Evolutionary conservation across 345 rosid genomes (phyloP).

Genomic region (Melaleuca quinquenervia): DNA sequence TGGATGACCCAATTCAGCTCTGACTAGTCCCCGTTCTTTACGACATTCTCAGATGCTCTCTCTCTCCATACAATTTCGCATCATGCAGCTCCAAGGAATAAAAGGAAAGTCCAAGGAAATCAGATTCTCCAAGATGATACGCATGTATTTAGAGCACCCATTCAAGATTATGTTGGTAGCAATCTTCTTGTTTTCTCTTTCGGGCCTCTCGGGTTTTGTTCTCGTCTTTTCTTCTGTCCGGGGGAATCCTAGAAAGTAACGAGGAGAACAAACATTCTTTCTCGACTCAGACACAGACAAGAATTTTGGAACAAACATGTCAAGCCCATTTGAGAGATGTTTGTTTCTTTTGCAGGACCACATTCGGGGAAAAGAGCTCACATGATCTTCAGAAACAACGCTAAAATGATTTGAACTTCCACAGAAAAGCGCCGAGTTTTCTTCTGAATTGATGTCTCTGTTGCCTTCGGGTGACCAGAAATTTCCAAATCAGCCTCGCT

Average conservation of each 20-base stretch:
- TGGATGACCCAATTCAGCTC: constrained; percentile 25
- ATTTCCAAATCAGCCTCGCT: neutral
- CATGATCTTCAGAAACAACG: neutral
- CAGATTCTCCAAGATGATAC: constrained; percentile 16
- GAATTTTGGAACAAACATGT: neutral
- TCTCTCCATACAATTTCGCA: constrained; percentile 5
- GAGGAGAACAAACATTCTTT: neutral
- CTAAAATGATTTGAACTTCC: neutral
- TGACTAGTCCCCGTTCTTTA: neutral
- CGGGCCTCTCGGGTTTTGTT: neutral
- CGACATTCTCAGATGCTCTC: neutral
- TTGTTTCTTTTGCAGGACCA: neutral
- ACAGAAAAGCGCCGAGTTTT: neutral
- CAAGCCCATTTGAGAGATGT: neutral
- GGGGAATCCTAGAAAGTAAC: constrained; percentile 14
- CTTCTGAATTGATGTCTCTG: neutral
- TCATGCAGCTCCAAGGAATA: constrained; percentile 8
- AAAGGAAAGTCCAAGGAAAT: constrained; percentile 4
- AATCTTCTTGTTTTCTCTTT: neutral
- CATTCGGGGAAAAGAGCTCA: neutral
- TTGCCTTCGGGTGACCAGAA: neutral
- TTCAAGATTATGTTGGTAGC: constrained; percentile 11
- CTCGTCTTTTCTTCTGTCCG: constrained; percentile 4
- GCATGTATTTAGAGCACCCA: neutral
- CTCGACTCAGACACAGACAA: neutral